Evolutionary conservation across 106 monocot genomes (phyloP).

Genomic region (Gastrodia elata): DNA sequence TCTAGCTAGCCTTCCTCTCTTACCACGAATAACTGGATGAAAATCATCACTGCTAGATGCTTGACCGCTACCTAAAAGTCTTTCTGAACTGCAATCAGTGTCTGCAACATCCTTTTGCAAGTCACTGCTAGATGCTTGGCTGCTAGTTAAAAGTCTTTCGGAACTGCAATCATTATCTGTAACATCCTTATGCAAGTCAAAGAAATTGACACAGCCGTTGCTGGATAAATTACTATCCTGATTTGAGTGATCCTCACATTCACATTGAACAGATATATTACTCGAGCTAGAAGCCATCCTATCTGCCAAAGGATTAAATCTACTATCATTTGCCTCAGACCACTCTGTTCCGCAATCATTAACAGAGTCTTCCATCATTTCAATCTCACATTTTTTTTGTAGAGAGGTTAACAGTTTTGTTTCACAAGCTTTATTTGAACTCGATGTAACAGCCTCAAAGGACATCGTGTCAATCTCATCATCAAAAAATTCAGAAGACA

Average conservation of each 20-base stretch:
- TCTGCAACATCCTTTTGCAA: slow-evolving; percentile 13
- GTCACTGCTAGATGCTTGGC: slow-evolving; percentile 31
- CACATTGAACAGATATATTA: not conserved
- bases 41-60: slow-evolving; percentile 36
- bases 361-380: slow-evolving; percentile 14
- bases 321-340: slow-evolving; percentile 13
- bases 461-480: slow-evolving; percentile 8
- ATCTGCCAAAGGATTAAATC: slow-evolving; percentile 9
- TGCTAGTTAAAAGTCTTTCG: slow-evolving; percentile 32
- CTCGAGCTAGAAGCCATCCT: slow-evolving; percentile 4
- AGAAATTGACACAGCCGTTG: not conserved
- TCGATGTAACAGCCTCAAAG: slow-evolving; percentile 5
- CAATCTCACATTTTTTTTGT: slow-evolving; percentile 20
- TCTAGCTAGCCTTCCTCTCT: slow-evolving; percentile 33
- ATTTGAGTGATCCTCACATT: not conserved
- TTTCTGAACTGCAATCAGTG: slow-evolving; percentile 18
- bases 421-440: slow-evolving; percentile 8
- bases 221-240: slow-evolving; percentile 14
- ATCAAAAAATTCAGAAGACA: slow-evolving; percentile 10
- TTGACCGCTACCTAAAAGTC: slow-evolving; percentile 27
- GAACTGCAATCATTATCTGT: slow-evolving; percentile 7
- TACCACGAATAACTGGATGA: slow-evolving; percentile 29
- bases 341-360: slow-evolving; percentile 16
- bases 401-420: slow-evolving; percentile 4
- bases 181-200: slow-evolving; percentile 8